Base-by-base conservation (phyloP, 352 stramenopile species). In the Phytophthora vignae region DNA sequence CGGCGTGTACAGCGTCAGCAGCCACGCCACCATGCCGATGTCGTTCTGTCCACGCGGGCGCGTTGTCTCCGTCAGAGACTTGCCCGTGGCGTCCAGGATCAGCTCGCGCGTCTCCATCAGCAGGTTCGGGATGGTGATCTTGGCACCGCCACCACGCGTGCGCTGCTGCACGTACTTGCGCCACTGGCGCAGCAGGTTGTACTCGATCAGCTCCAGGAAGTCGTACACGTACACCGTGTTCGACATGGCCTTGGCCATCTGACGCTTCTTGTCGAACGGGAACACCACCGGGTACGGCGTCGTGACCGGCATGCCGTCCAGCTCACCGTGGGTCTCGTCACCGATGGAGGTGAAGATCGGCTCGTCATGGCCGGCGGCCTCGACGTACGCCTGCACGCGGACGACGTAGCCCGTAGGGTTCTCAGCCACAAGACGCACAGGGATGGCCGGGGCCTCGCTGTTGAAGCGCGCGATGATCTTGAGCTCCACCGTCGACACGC, bases 221-320 rank as follows among this genome's bases (percentile, higher is more conserved):
- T 99, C 98, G 87, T 99, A 99, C 70, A 97, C 98, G 80, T 99
- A 99, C 10, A 99, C 98, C 27, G 98, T 99, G 82, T 98, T 98
- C 64, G 98, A 98, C 84, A 98, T 96, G 74, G 92, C 85, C 68
- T 96, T 94, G 25, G 93, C 94, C 72, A 97, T 87, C 76, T 96
- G 74, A 84, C 90, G 77, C 90, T 98, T 90, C 87, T 92, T 85
- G 91, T 99, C 93, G 78, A 99, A 99, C 40, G 95, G 91, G 63
- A 98, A 92, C 27, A 93, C 93, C 3, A 99, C 85, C 50, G 97
- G 95, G 88, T 99, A 99, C n/a, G 98, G 97, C 49, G 93, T 97
- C 57, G 86, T 96, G 14, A 99, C 91, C 2, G 95, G 88, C 76
- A 98, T 84, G 29, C 97, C 98, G 78, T 99, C 98, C 84, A 98